Percentiles rank a stretch among this genome's conserved stretches.
Conservation (phyloP, 352 stramenopile species). For the Phytophthora citricola region DNA sequence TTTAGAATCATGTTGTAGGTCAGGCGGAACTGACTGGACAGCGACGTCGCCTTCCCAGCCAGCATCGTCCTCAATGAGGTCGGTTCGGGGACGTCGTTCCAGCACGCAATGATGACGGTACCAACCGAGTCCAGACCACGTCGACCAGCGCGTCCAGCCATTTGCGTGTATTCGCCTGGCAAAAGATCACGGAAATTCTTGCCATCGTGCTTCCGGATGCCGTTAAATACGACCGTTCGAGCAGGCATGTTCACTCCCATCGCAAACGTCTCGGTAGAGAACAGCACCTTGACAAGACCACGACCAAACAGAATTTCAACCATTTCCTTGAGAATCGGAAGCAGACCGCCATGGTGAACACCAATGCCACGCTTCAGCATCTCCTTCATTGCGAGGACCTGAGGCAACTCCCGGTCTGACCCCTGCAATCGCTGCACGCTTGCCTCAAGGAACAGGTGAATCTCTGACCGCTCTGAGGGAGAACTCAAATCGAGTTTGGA, state of each 20-base stretch:
- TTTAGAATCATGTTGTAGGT: slow-evolving; percentile 99
- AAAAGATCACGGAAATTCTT: slow-evolving; percentile 91
- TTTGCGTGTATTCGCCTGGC: slow-evolving; percentile 94
- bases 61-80: slow-evolving; percentile 95
- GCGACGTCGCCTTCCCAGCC: slow-evolving; percentile 93
- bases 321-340: slow-evolving; percentile 99
- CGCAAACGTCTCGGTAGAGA: slow-evolving; percentile 99
- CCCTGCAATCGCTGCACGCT: slow-evolving; percentile 87
- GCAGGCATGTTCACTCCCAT: slow-evolving; percentile 99
- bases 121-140: slow-evolving; percentile 97
- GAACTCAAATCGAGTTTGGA: slow-evolving; percentile 79
- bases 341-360: slow-evolving; percentile 96
- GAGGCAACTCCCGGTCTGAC: slow-evolving; percentile 97
- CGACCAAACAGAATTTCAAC: slow-evolving; percentile 99
- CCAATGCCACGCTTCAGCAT: slow-evolving; percentile 97
- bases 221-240: slow-evolving; percentile 97
- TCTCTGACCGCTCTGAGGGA: slow-evolving; percentile 80
- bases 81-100: slow-evolving; percentile 97
- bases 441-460: slow-evolving; percentile 81
- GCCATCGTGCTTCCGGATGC: slow-evolving; percentile 98
- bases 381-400: slow-evolving; percentile 98
- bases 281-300: slow-evolving; percentile 97
- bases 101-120: slow-evolving; percentile 97
- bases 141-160: slow-evolving; percentile 97
- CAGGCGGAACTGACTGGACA: slow-evolving; percentile 97